Conservation (phyloP, 768 basidiomycete genomes). For the Kwoniella sp. region DNA sequence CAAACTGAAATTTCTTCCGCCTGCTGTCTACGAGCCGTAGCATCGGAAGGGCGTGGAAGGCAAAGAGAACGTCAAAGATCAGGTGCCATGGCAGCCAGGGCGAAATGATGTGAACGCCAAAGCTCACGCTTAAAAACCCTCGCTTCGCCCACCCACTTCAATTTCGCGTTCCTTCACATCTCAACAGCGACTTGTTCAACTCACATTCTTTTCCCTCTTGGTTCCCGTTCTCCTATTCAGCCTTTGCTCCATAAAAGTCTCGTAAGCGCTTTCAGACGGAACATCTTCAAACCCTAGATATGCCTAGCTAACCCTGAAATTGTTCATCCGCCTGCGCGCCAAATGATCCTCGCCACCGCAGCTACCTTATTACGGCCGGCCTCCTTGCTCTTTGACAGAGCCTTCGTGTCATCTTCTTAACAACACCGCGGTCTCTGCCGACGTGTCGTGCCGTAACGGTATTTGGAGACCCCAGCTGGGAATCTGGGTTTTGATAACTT, state of each 20-base stretch:
- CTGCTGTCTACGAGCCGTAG: too few species aligned
- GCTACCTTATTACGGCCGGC: not conserved
- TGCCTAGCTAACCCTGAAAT: not conserved
- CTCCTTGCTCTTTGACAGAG: constrained; percentile 15
- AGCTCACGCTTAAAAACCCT: not conserved
- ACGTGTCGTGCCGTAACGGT: not conserved
- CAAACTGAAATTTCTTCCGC: too few species aligned
- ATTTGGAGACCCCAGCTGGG: constrained; percentile 11
- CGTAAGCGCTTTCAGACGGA: not conserved
- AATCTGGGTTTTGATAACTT: not conserved
- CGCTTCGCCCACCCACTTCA: not conserved
- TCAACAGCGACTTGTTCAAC: not conserved
- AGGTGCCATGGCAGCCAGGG: too few species aligned
- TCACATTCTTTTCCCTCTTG: not conserved
- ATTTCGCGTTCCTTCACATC: constrained; percentile 1
- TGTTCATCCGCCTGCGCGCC: not conserved
- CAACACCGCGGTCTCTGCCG: not conserved
- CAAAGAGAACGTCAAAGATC: not conserved
- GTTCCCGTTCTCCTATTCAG: not conserved
- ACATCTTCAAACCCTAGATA: not conserved
- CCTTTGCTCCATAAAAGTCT: not conserved
- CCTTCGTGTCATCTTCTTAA: not conserved
- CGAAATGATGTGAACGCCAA: too few species aligned
- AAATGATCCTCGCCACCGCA: not conserved
- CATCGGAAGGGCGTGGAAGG: too few species aligned